A percentile compares a stretch with the other conserved stretches of the same genome.
Conservation (phyloP, 2,329 filamentous ascomycete species). For the Dactylellina drechsleri region DNA sequence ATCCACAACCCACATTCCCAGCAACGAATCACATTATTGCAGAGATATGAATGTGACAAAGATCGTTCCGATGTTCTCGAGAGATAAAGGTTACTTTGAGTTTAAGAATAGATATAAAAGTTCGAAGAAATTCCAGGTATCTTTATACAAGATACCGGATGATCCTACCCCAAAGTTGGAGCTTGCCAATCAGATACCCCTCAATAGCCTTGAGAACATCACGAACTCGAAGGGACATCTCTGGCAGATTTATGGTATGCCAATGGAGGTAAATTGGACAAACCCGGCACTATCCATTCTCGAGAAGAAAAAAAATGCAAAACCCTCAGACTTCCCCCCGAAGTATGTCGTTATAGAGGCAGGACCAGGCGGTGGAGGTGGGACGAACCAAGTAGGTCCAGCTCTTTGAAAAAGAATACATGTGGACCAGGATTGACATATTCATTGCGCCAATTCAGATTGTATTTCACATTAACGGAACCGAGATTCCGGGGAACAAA, state of each 20-base stretch:
- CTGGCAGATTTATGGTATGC: constrained; percentile 1
- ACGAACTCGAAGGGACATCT: neutral
- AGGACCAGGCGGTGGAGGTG: neutral
- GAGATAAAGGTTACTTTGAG: constrained; percentile 1
- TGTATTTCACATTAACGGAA: constrained; percentile 30
- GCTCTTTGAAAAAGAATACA: neutral
- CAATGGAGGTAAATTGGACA: constrained; percentile 27
- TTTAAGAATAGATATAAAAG: constrained; percentile 4
- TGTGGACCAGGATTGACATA: neutral
- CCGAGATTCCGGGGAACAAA: neutral
- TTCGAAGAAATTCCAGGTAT: constrained; percentile 7
- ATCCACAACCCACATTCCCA: neutral
- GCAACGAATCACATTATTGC: neutral
- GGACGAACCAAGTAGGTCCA: constrained; percentile 9
- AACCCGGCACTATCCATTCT: neutral
- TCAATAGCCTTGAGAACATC: neutral
- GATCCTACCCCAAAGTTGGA: neutral
- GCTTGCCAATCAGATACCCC: constrained; percentile 9
- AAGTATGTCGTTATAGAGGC: constrained; percentile 16
- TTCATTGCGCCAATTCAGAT: neutral
- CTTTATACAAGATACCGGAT: neutral
- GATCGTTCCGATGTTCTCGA: constrained; percentile 7
- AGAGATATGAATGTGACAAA: constrained; percentile 7
- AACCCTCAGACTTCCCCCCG: constrained; percentile 4
- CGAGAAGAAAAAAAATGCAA: neutral